Evolutionary conservation across 345 rosid species (phyloP), one percentile per base, ranked within the genome.

Genomic region (Arabidopsis suecica): DNA sequence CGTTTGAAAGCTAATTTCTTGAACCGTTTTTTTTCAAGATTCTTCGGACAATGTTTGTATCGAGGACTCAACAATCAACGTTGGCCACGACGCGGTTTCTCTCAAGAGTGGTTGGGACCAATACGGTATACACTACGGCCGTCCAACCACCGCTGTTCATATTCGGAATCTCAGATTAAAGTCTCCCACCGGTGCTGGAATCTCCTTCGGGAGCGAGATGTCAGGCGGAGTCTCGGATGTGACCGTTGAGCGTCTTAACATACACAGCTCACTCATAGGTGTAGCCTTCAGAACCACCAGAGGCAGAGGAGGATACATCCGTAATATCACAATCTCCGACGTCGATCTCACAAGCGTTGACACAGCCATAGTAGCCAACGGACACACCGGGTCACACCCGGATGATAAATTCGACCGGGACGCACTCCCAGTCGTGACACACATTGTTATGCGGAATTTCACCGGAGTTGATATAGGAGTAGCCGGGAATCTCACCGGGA

Each of bases 31-130:
- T 13, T 75, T 64, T 74, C 90, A 94, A 94, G 99, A 94, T 89
- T 94, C 99, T 58, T 91, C 99, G 0, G 88, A 87, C 71, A 82
- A 84, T 54, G 85, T 94, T 28, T 94, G 99, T 82, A 86, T 94
- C 5, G 92, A 94, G 81, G 93, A 86, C 73, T 87, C 93, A 82
- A 85, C 72, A 66, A 84, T 94, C 30, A 76, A 75, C 44, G 87
- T 84, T 56, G 98, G 97, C 18, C 82, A 94, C 45, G 97, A 94
- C 51, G 82, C 96, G 0, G 77, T 94, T 18, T 56, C 95, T 56
- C 88, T 94, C 41, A 94, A 94, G 79, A 91, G 97, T 69, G 98
- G 98, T 37, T 94, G 98, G 98, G 98, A 94, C 33, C 93, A 90
- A 71, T 90, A 94, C 33, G 97, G 98, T 9, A 91, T 91, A 38